These are phyloP conservation scores for Naganishia antarctica DNA, from an alignment of 768 basidiomycete species.

Conservation along the genomic window DNA sequence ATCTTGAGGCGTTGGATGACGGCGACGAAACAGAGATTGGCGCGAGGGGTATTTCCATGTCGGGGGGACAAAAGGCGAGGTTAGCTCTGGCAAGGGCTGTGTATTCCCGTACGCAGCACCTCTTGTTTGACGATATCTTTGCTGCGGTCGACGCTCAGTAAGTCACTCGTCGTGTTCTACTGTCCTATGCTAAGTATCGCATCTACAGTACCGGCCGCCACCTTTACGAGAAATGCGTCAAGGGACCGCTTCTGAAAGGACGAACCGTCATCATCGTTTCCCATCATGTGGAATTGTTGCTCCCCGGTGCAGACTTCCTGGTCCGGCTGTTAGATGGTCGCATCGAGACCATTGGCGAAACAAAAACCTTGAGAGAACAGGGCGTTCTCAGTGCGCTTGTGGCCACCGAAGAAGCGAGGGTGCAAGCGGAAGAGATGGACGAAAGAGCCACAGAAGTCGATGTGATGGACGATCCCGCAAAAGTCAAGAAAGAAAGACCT, in stretches of 20 bases:
- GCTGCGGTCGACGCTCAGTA: slow-evolving; percentile 61
- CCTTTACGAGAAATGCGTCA: slow-evolving; percentile 56
- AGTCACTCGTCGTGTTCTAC: too few species aligned
- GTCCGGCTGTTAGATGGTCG: slow-evolving; percentile 76
- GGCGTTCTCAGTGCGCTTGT: slow-evolving; percentile 63
- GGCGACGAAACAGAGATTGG: slow-evolving; percentile 37
- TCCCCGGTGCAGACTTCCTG: slow-evolving; percentile 67
- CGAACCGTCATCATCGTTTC: slow-evolving; percentile 58
- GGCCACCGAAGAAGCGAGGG: slow-evolving; percentile 51
- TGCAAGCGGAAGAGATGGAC: slow-evolving; percentile 40
- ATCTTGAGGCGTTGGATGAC: slow-evolving; percentile 32
- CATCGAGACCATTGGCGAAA: slow-evolving; percentile 67
- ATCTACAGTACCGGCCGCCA: slow-evolving; percentile 56
- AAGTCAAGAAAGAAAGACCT: slow-evolving; percentile 33
- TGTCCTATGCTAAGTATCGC: too few species aligned
- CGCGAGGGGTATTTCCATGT: slow-evolving; percentile 49
- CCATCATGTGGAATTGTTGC: slow-evolving; percentile 76
- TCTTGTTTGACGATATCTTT: slow-evolving; percentile 74
- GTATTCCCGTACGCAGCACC: slow-evolving; percentile 62
- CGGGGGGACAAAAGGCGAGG: slow-evolving; percentile 73
- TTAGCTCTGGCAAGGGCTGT: slow-evolving; percentile 79
- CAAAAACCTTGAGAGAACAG: slow-evolving; percentile 60
- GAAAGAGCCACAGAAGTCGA: slow-evolving; percentile 29
- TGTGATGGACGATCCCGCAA: slow-evolving; percentile 38
- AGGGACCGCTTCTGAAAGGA: slow-evolving; percentile 51